These are phyloP conservation scores for Cladosporium sp. DNA, from an alignment of 2,329 filamentous ascomycete genomes.

Conservation along the genomic window DNA sequence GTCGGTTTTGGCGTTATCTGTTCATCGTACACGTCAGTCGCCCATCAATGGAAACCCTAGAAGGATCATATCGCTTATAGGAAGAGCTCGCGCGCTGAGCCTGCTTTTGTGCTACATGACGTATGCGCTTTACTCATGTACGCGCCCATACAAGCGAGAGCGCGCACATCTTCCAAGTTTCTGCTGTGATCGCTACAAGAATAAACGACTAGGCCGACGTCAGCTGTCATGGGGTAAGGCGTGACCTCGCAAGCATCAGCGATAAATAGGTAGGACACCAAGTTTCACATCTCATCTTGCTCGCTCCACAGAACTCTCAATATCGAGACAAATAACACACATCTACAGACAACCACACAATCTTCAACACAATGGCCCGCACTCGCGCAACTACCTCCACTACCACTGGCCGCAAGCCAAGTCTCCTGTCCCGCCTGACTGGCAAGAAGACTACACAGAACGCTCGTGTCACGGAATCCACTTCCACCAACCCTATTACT, in stretches of 20 bases:
- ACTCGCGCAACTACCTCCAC: constrained; percentile 17
- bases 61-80: too few relatives aligned
- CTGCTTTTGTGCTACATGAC: constrained; percentile 11
- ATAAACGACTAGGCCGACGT: constrained; percentile 10
- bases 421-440: constrained; percentile 52
- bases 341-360: background rate
- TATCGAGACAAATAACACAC: background rate
- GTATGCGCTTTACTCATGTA: background rate
- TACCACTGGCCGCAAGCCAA: constrained; percentile 43
- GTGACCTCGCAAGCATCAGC: background rate
- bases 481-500: constrained; percentile 39
- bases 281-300: background rate
- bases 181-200: background rate
- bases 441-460: constrained; percentile 37
- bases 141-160: background rate
- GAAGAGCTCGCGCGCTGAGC: background rate
- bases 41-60: too few relatives aligned
- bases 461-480: constrained; percentile 39
- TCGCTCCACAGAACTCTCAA: background rate
- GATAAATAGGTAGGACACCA: constrained; percentile 6
- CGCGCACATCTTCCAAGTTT: constrained; percentile 13
- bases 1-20: too few relatives aligned
- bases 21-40: too few relatives aligned
- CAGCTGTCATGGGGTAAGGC: constrained; percentile 3
- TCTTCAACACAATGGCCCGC: constrained; percentile 16